Evolutionary conservation across 164 flowering plant species (phyloP).

Genomic region (Macadamia tetraphylla): DNA sequence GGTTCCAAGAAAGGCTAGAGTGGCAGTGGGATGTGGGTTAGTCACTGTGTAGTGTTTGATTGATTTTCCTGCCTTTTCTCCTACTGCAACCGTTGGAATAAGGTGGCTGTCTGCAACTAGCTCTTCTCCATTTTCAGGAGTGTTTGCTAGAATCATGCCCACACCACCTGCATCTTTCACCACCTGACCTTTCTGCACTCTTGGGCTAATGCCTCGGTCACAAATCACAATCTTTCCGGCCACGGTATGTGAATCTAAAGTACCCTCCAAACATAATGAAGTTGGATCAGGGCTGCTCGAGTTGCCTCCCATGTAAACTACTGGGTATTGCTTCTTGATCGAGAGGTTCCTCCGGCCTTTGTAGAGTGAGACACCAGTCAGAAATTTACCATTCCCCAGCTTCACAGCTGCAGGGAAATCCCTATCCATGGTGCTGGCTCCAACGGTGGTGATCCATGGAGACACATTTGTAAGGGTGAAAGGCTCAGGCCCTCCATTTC

Average conservation of each 20-base stretch:
- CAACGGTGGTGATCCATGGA: conserved; percentile 87
- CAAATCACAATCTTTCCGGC: conserved; percentile 43
- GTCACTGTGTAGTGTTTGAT: conserved; percentile 21
- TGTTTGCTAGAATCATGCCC: conserved; percentile 33
- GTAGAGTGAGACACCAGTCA: conserved; percentile 69
- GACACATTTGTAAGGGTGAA: conserved; percentile 66
- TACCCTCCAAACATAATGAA: conserved; percentile 70
- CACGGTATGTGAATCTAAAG: conserved; percentile 19
- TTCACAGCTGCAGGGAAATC: conserved; percentile 57
- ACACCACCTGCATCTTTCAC: conserved; percentile 42
- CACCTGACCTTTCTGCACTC: conserved; percentile 31
- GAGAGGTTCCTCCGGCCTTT: conserved; percentile 45
- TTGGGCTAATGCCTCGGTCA: conserved; percentile 32
- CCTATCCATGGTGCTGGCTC: conserved; percentile 91
- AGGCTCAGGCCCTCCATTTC: conserved; percentile 85
- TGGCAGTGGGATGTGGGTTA: conserved; percentile 19
- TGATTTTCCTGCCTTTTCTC: conserved; percentile 19
- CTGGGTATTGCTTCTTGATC: conserved; percentile 33
- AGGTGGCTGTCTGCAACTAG: conserved; percentile 32
- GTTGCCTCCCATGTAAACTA: conserved; percentile 62
- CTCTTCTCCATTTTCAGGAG: conserved; percentile 26
- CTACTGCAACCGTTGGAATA: conserved; percentile 27
- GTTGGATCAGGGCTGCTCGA: conserved; percentile 53
- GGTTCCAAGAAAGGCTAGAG: conserved; percentile 25
- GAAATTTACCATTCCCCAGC: conserved; percentile 43